Evolutionary conservation across 1,284 basidiomycete species (phyloP).

Genomic region (Erythrobasidium hasegawianum): DNA sequence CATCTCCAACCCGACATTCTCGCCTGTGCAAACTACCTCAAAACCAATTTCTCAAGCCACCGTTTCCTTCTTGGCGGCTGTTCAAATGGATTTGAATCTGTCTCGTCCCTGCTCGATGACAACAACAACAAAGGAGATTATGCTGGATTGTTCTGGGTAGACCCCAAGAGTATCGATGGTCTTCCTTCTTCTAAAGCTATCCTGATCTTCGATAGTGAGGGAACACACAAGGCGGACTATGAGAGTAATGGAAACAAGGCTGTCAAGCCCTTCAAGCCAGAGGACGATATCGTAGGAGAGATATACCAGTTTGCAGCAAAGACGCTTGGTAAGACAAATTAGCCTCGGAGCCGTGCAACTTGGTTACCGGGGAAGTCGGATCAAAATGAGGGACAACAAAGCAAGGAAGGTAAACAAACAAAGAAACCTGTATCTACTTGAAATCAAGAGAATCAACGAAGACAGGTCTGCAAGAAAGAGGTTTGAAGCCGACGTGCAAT

Average conservation of each 20-base stretch:
- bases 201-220: not conserved
- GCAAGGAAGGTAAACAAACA: too few relatives aligned
- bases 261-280: not conserved
- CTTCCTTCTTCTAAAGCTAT: too few relatives aligned
- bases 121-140: too few relatives aligned
- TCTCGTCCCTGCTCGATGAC: too few relatives aligned
- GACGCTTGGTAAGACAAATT: not conserved
- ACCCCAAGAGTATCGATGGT: too few relatives aligned
- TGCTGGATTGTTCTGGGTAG: too few relatives aligned
- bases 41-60: not conserved
- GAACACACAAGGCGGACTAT: not conserved
- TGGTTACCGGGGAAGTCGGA: not conserved
- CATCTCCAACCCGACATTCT: not conserved
- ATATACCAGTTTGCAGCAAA: not conserved
- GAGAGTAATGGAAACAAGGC: not conserved
- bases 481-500: too few relatives aligned
- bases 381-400: not conserved
- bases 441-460: too few relatives aligned
- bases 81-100: not conserved
- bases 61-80: not conserved
- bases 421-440: too few relatives aligned
- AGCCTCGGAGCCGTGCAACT: not conserved
- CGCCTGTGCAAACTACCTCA: not conserved
- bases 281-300: not conserved
- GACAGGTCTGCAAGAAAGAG: too few relatives aligned